These are phyloP conservation scores for Mortierella sp. DNA, from an alignment of 371 early-diverging fungal species.

Conservation along the genomic window DNA sequence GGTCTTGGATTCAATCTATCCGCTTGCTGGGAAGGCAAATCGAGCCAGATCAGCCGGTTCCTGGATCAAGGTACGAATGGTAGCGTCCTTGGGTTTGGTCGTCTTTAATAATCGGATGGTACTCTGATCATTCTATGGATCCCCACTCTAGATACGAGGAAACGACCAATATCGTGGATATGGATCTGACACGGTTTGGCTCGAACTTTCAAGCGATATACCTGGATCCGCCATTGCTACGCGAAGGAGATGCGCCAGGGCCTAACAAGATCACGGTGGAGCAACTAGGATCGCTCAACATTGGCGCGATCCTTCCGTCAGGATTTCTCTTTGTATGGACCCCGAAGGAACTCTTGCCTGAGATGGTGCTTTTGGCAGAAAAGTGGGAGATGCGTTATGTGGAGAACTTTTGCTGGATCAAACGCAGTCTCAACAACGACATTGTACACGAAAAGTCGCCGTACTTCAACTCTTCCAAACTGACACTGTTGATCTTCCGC, in stretches of 20 bases:
- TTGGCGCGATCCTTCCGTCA: slow-evolving; percentile 70
- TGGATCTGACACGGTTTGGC: slow-evolving; percentile 64
- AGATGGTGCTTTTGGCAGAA: slow-evolving; percentile 75
- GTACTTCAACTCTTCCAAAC: slow-evolving; percentile 86
- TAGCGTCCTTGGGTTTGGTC: not conserved
- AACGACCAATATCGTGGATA: slow-evolving; percentile 50
- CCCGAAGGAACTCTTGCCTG: slow-evolving; percentile 89
- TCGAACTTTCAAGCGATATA: slow-evolving; percentile 81
- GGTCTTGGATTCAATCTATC: slow-evolving; percentile 87
- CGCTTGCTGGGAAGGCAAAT: slow-evolving; percentile 49
- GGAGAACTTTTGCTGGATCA: slow-evolving; percentile 96
- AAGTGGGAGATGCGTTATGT: slow-evolving; percentile 93
- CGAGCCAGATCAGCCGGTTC: slow-evolving; percentile 8
- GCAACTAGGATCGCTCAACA: slow-evolving; percentile 66
- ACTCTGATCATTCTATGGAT: slow-evolving; percentile 5
- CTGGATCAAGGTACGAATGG: slow-evolving; percentile 40
- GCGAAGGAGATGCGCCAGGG: slow-evolving; percentile 73
- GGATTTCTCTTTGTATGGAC: slow-evolving; percentile 94
- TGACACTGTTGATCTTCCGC: slow-evolving; percentile 89
- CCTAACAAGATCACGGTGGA: slow-evolving; percentile 75
- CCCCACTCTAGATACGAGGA: slow-evolving; percentile 59
- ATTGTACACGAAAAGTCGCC: slow-evolving; percentile 71
- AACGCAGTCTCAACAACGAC: slow-evolving; percentile 81
- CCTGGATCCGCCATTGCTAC: slow-evolving; percentile 91
- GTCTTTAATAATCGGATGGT: too few relatives aligned